A percentile compares a stretch with the other conserved stretches of the same genome.
phyloP scores from a whole-genome alignment of 2,329 filamentous ascomycete species.

The Phialophora verrucosa region DNA sequence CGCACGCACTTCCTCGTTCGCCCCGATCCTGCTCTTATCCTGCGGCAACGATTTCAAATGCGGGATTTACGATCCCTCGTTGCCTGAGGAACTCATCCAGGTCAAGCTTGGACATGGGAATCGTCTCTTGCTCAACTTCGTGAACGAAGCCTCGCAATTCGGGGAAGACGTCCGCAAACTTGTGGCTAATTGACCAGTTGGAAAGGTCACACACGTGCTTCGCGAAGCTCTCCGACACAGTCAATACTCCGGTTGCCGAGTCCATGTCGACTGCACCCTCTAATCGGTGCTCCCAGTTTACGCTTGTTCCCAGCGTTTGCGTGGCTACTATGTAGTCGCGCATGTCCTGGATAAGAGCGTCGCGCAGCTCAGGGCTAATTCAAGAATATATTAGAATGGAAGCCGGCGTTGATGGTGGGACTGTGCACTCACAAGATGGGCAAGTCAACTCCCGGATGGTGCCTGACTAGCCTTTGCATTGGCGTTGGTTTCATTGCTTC shows the following conservation, averaged over 20 bases:
- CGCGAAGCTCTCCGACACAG: constrained; percentile 18
- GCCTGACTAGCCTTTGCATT: constrained; percentile 21
- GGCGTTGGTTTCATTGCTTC: constrained; percentile 26
- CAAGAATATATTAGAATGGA: background rate
- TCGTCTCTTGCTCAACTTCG: constrained; percentile 18
- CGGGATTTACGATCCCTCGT: background rate
- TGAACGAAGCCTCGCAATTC: constrained; percentile 22
- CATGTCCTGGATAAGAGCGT: constrained; percentile 24
- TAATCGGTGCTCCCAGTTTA: constrained; percentile 21
- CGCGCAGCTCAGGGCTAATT: constrained; percentile 25
- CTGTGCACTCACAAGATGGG: constrained; percentile 20
- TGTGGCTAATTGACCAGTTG: constrained; percentile 25
- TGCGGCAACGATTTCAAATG: background rate
- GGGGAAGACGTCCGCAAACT: constrained; percentile 24
- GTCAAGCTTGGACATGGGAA: constrained; percentile 11
- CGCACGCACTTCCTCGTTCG: background rate
- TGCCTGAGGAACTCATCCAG: constrained; percentile 14
- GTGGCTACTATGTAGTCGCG: constrained; percentile 25
- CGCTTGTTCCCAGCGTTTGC: constrained; percentile 23
- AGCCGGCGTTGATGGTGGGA: background rate
- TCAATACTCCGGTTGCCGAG: constrained; percentile 10
- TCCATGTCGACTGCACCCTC: constrained; percentile 16
- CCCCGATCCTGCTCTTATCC: background rate
- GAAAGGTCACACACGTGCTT: constrained; percentile 13
- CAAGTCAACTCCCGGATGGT: constrained; percentile 25